Conservation (phyloP, 1,284 basidiomycete species). For the Mrakiaceae sp. region DNA sequence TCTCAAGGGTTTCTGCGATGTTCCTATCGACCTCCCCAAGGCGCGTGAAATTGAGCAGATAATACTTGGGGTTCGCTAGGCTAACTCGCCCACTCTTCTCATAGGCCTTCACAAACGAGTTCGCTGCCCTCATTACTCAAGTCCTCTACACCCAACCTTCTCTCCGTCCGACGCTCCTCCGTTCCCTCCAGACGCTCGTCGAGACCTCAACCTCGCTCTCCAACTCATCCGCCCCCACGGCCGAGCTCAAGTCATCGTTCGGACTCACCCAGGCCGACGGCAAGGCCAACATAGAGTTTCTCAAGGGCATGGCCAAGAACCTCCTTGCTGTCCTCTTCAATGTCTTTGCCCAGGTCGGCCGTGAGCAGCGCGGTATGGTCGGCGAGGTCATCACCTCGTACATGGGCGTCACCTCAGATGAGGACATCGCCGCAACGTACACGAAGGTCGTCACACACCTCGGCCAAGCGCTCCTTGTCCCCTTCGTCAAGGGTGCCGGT, state of each 20-base stretch:
- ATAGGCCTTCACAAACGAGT: constrained; percentile 58
- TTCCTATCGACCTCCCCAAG: constrained; percentile 62
- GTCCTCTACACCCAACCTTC: constrained; percentile 78
- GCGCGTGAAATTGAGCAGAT: constrained; percentile 20
- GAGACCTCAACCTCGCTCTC: constrained; percentile 45
- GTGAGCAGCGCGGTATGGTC: constrained; percentile 68
- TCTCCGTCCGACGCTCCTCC: constrained; percentile 70
- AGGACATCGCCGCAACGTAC: constrained; percentile 72
- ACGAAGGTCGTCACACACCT: constrained; percentile 67
- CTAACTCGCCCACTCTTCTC: constrained; percentile 10
- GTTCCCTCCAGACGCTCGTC: constrained; percentile 67
- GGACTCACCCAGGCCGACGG: constrained; percentile 50
- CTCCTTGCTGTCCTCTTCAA: constrained; percentile 95
- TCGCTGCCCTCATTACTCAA: constrained; percentile 80
- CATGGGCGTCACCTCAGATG: constrained; percentile 63
- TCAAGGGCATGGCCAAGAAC: constrained; percentile 71
- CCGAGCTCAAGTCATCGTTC: constrained; percentile 41
- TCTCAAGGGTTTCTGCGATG: constrained; percentile 53
- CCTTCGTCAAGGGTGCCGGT: constrained; percentile 23
- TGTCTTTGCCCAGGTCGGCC: constrained; percentile 74
- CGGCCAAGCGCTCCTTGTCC: constrained; percentile 49
- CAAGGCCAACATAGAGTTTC: constrained; percentile 55
- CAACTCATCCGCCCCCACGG: constrained; percentile 37
- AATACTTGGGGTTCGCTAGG: neutral
- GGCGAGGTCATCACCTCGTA: constrained; percentile 82